These are phyloP conservation scores for Rubia yunnanensis DNA, from an alignment of 257 asterid genomes.

Conservation along the genomic window DNA sequence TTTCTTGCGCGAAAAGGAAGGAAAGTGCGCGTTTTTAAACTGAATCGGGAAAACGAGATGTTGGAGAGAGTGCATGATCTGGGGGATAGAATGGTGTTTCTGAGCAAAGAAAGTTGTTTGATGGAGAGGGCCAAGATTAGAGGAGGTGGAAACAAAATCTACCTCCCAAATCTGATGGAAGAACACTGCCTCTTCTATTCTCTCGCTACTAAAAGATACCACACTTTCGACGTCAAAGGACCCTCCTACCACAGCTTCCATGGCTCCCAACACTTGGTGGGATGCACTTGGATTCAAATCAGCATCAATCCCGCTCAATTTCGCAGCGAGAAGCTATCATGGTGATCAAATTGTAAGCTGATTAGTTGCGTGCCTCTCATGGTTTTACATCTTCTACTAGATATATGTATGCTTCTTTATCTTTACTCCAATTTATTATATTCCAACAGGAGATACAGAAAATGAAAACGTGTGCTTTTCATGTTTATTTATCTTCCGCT, in stretches of 20 bases:
- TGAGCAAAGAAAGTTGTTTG: background rate
- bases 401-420: too few species aligned
- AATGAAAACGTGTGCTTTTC: too few species aligned
- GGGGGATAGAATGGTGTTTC: constrained; percentile 11
- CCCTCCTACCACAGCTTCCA: background rate
- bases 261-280: background rate
- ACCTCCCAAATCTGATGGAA: background rate
- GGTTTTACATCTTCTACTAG: too few species aligned
- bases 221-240: background rate
- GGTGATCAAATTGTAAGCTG: too few species aligned
- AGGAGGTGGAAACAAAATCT: background rate
- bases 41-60: background rate
- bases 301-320: background rate
- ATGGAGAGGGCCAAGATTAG: background rate
- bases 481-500: too few species aligned
- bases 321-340: background rate
- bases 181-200: background rate
- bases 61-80: constrained; percentile 3
- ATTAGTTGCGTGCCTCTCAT: too few species aligned
- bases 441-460: too few species aligned
- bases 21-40: background rate
- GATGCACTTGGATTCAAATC: constrained; percentile 1
- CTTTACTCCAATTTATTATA: too few species aligned
- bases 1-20: background rate
- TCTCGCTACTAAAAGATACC: background rate